Evolutionary conservation across 2,329 filamentous ascomycete species (phyloP).

Genomic region (Nectriaceae sp.): DNA sequence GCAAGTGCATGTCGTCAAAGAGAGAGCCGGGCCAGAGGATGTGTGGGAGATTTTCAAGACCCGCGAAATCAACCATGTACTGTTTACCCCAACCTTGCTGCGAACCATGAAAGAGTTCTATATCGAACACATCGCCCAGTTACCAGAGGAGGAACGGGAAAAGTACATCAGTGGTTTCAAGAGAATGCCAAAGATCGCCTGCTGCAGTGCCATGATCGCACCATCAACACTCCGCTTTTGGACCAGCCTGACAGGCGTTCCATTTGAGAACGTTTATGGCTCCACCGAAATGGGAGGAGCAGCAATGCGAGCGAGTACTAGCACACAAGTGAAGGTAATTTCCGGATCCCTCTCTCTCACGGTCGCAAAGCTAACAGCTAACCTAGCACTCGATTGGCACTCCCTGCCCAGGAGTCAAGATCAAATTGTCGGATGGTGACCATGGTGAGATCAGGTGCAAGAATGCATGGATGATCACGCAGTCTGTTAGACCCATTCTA

Average conservation of each 20-base stretch:
- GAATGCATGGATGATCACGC: constrained; percentile 14
- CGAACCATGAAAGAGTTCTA: constrained; percentile 15
- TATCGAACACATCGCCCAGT: neutral
- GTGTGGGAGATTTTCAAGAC: constrained; percentile 14
- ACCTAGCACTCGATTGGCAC: constrained; percentile 7
- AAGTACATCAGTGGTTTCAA: neutral
- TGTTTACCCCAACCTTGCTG: constrained; percentile 14
- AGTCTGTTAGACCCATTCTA: constrained; percentile 7
- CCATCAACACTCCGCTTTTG: neutral
- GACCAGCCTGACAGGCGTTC: neutral
- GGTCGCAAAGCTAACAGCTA: too few relatives aligned
- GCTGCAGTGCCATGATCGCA: neutral
- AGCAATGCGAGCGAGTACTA: neutral
- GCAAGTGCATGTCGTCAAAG: constrained; percentile 12
- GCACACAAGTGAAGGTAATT: neutral
- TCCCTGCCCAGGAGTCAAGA: constrained; percentile 5
- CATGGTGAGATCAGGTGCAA: constrained; percentile 19
- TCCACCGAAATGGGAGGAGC: constrained; percentile 8
- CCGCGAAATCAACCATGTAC: constrained; percentile 9
- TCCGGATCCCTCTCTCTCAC: too few relatives aligned
- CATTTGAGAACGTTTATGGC: neutral
- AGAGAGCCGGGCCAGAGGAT: constrained; percentile 4
- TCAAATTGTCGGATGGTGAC: constrained; percentile 18
- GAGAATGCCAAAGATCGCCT: neutral
- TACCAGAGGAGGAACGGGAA: constrained; percentile 6